A percentile compares a stretch with the other conserved stretches of the same genome.
These are phyloP conservation scores for Lachnellula willkommii DNA, from an alignment of 2,329 filamentous ascomycete species.

Conservation along the genomic window DNA sequence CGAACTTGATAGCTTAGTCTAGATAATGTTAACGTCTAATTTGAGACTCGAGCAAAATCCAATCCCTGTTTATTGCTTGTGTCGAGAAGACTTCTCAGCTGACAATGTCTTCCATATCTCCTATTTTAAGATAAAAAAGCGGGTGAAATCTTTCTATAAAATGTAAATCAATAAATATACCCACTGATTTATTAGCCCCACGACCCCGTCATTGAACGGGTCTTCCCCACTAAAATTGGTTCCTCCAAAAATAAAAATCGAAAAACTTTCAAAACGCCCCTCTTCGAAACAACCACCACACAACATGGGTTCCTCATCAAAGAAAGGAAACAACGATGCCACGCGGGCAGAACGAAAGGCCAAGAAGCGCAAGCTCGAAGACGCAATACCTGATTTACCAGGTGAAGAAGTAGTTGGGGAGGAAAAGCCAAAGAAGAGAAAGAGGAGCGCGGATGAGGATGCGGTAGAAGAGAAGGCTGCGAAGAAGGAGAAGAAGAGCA, in stretches of 20 bases:
- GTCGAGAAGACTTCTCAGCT: no score
- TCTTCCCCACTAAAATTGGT: background rate
- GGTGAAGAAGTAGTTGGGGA: conserved; percentile 24
- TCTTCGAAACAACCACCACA: background rate
- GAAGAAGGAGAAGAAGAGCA: conserved; percentile 18
- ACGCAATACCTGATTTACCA: conserved; percentile 32
- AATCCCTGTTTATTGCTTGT: no score
- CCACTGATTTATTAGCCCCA: background rate
- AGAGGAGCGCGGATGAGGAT: conserved; percentile 5
- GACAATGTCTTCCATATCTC: no score
- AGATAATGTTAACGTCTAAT: conserved; percentile 2
- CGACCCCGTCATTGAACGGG: background rate
- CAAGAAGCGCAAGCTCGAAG: conserved; percentile 31
- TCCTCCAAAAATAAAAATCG: background rate
- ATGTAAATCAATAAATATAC: background rate
- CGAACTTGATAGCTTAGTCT: conserved; percentile 5
- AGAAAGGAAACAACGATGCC: conserved; percentile 20
- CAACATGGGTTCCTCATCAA: conserved; percentile 18
- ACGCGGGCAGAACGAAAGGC: conserved; percentile 32
- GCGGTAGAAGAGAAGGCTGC: conserved; percentile 22
- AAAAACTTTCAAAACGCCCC: background rate
- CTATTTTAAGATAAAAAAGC: background rate
- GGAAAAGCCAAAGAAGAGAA: conserved; percentile 18
- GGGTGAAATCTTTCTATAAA: background rate
- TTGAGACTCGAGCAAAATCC: no score